These are phyloP conservation scores for Fusarium miscanthi DNA, from an alignment of 2,329 filamentous ascomycete genomes.

Conservation along the genomic window DNA sequence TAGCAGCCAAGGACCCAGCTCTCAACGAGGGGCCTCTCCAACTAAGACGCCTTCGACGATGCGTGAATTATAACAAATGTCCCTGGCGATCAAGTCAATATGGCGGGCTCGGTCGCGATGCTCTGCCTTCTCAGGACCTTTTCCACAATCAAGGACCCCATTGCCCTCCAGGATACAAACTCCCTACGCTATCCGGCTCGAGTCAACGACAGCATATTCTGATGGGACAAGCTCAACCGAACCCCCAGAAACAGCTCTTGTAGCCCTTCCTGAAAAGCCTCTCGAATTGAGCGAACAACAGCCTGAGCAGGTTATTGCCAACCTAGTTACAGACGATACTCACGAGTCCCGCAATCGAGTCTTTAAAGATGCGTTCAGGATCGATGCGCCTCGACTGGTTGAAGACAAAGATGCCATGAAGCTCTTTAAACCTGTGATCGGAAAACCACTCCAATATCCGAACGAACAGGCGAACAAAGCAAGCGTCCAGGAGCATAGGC, in stretches of 20 bases:
- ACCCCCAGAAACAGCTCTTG: constrained; percentile 10
- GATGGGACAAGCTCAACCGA: not conserved
- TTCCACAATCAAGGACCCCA: constrained; percentile 35
- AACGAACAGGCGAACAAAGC: constrained; percentile 35
- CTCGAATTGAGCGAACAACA: constrained; percentile 4
- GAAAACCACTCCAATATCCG: constrained; percentile 46
- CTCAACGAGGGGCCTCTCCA: constrained; percentile 13
- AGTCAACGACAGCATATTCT: constrained; percentile 35
- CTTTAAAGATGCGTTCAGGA: constrained; percentile 47
- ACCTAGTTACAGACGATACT: constrained; percentile 20
- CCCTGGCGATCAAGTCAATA: constrained; percentile 57
- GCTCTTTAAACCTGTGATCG: constrained; percentile 45
- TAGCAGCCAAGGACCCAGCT: constrained; percentile 15
- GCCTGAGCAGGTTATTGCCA: constrained; percentile 21
- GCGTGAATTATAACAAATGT: constrained; percentile 58
- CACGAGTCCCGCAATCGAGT: constrained; percentile 42
- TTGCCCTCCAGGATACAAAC: constrained; percentile 33
- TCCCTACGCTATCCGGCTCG: constrained; percentile 25
- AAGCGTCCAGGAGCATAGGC: constrained; percentile 35
- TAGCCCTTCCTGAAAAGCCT: not conserved
- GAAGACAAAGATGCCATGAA: constrained; percentile 34
- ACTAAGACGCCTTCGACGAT: constrained; percentile 45
- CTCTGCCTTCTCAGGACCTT: constrained; percentile 42
- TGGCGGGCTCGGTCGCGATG: constrained; percentile 55
- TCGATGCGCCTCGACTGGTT: constrained; percentile 30